Percentiles rank a stretch among this genome's conserved stretches.
Conservation (phyloP, 2,329 filamentous ascomycete genomes). For the Zasmidium citrigriseum region DNA sequence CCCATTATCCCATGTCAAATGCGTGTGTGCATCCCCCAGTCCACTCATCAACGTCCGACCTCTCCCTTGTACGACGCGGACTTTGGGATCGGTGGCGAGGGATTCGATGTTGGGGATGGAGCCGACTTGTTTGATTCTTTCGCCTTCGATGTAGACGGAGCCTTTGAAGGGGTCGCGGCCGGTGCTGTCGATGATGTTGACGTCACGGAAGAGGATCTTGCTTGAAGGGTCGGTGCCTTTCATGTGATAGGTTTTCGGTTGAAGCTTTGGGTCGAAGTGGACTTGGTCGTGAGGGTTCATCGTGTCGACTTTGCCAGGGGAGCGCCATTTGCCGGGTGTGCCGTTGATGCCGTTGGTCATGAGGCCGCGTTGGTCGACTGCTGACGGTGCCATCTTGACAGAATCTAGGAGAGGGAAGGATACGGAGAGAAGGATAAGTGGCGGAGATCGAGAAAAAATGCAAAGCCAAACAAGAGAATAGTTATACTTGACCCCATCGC, state of each 20-base stretch:
- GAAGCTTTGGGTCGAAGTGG: slow-evolving; percentile 33
- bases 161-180: slow-evolving; percentile 41
- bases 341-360: slow-evolving; percentile 21
- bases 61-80: slow-evolving; percentile 41
- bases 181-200: slow-evolving; percentile 44
- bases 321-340: not conserved
- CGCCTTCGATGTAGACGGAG: slow-evolving; percentile 43
- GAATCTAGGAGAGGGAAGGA: not conserved
- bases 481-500: not conserved
- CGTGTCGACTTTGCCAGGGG: not conserved
- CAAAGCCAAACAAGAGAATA: not conserved
- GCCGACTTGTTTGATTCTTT: slow-evolving; percentile 39
- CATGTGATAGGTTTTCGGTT: slow-evolving; percentile 39
- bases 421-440: not conserved
- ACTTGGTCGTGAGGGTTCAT: slow-evolving; percentile 19
- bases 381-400: slow-evolving; percentile 10
- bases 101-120: slow-evolving; percentile 34
- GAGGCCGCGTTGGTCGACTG: slow-evolving; percentile 11
- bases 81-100: slow-evolving; percentile 32
- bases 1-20: slow-evolving; percentile 51
- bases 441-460: not conserved
- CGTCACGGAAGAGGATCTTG: slow-evolving; percentile 40
- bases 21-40: slow-evolving; percentile 51
- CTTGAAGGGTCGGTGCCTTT: slow-evolving; percentile 36
- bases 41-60: slow-evolving; percentile 53